phyloP scores from a whole-genome alignment of 139 green algal genomes.

The Dunaliella primolecta region DNA sequence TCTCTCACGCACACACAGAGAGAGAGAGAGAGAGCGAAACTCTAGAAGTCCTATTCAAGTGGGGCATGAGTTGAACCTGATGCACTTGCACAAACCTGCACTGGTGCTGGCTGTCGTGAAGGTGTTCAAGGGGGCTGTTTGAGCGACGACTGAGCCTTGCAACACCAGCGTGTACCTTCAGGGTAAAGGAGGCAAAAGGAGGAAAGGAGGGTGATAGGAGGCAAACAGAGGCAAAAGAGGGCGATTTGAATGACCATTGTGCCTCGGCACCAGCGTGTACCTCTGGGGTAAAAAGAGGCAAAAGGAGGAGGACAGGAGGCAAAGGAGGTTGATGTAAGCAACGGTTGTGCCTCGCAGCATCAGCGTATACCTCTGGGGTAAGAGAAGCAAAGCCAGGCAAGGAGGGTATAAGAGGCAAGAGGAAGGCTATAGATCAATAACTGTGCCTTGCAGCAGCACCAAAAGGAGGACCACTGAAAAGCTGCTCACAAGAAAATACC shows the following conservation, averaged over 20 bases:
- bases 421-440: no score
- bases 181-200: neutral
- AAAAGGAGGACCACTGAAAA: no score
- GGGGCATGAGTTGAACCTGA: no score
- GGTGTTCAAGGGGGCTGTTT: neutral
- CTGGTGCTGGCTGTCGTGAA: slow-evolving; percentile 7
- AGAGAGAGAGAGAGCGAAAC: neutral
- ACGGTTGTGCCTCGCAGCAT: no score
- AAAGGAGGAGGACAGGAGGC: neutral
- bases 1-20: neutral
- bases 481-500: no score
- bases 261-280: neutral
- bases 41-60: no score
- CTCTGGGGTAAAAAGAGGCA: neutral
- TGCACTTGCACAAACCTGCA: neutral
- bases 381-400: no score
- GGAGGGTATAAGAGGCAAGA: no score
- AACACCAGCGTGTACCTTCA: neutral
- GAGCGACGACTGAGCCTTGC: neutral
- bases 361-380: no score
- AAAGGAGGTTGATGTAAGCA: no score
- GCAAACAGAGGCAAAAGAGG: neutral
- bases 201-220: neutral
- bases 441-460: no score
- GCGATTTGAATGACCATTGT: no score